phyloP scores from a whole-genome alignment of 2,329 filamentous ascomycete genomes.

The Torrubiellomyces zombiae region DNA sequence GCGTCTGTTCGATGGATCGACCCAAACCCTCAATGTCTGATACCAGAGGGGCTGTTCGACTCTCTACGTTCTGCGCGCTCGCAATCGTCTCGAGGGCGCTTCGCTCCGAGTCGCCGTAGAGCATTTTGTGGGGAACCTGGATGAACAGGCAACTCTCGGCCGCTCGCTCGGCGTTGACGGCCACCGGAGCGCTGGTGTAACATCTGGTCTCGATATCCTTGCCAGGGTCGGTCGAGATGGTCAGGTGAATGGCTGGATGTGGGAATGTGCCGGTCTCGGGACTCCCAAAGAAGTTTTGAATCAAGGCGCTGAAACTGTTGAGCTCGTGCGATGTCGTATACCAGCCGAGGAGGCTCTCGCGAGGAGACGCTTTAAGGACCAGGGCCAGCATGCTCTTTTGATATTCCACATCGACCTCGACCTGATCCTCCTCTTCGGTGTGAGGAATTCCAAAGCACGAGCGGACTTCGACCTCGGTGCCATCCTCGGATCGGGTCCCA shows the following conservation, averaged over 20 bases:
- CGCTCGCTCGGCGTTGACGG: slow-evolving; percentile 85
- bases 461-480: slow-evolving; percentile 87
- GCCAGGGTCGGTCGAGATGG: slow-evolving; percentile 77
- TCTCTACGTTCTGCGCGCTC: slow-evolving; percentile 62
- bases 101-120: slow-evolving; percentile 60
- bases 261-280: slow-evolving; percentile 95
- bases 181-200: slow-evolving; percentile 91
- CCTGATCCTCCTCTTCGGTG: slow-evolving; percentile 95
- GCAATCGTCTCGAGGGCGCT: slow-evolving; percentile 65
- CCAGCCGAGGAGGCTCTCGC: slow-evolving; percentile 91
- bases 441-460: slow-evolving; percentile 97
- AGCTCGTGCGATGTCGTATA: slow-evolving; percentile 94
- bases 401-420: slow-evolving; percentile 99
- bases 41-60: slow-evolving; percentile 54
- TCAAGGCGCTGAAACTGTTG: slow-evolving; percentile 95
- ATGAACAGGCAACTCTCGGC: slow-evolving; percentile 96
- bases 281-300: slow-evolving; percentile 95
- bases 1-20: slow-evolving; percentile 69
- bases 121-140: slow-evolving; percentile 86
- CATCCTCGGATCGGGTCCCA: slow-evolving; percentile 87
- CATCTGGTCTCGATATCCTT: slow-evolving; percentile 78
- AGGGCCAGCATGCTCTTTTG: slow-evolving; percentile 98
- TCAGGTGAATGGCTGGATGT: slow-evolving; percentile 93
- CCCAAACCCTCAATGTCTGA: slow-evolving; percentile 85
- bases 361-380: slow-evolving; percentile 83